phyloP scores from a whole-genome alignment of 805 yeast species.

The Suhomyces emberorum region DNA sequence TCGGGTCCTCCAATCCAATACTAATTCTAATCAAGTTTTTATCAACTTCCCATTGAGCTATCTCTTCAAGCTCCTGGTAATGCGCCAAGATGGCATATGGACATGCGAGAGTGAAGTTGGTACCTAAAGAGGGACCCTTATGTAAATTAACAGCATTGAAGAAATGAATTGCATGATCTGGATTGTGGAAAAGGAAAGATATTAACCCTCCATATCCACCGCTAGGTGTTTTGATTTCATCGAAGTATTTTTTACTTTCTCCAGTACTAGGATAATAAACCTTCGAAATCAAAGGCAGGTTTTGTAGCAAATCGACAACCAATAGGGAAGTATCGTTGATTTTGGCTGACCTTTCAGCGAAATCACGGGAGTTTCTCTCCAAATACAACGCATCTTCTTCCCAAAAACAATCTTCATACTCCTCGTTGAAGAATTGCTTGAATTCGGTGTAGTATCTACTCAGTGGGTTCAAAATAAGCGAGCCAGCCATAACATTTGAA shows the following conservation, averaged over 20 bases:
- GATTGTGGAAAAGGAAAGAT: constrained; percentile 65
- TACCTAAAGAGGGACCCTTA: constrained; percentile 90
- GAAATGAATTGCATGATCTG: constrained; percentile 65
- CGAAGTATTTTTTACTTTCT: constrained; percentile 62
- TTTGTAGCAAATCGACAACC: constrained; percentile 51
- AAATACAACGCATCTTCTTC: constrained; percentile 89
- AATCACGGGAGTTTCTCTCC: constrained; percentile 92
- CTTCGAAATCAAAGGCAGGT: constrained; percentile 52
- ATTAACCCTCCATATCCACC: constrained; percentile 92
- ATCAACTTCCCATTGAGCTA: constrained; percentile 80
- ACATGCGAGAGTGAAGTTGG: constrained; percentile 84
- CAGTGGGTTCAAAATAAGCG: constrained; percentile 70
- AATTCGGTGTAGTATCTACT: constrained; percentile 49
- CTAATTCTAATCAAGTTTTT: constrained; percentile 73
- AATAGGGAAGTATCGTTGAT: constrained; percentile 56
- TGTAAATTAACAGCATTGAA: constrained; percentile 67
- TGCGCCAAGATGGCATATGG: constrained; percentile 89
- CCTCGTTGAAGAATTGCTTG: constrained; percentile 47
- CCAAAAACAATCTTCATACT: constrained; percentile 78
- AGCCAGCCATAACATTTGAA: constrained; percentile 94
- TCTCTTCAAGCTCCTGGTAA: constrained; percentile 74
- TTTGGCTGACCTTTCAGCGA: constrained; percentile 55
- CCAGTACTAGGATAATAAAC: constrained; percentile 70
- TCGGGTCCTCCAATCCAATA: constrained; percentile 76
- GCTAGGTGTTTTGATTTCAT: constrained; percentile 55